These are phyloP conservation scores for Calamus simplicifolius DNA, from an alignment of 176 grass and related monocot species.

Conservation along the genomic window DNA sequence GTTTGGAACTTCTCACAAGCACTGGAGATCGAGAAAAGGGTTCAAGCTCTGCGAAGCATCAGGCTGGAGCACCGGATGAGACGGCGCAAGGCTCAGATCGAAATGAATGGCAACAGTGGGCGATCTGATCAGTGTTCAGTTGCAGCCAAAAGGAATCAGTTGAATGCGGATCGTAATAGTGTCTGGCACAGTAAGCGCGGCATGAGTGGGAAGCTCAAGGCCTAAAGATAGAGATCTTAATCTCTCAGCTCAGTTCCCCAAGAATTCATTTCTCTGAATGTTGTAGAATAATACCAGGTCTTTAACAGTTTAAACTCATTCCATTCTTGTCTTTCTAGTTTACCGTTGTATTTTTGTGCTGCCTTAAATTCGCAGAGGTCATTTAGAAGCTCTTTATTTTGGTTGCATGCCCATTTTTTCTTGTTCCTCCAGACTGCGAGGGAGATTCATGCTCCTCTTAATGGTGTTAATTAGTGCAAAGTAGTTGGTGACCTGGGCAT, in stretches of 20 bases:
- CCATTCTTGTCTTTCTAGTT: slow-evolving; percentile 6
- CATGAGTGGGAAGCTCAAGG: slow-evolving; percentile 53
- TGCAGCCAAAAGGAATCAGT: slow-evolving; percentile 51
- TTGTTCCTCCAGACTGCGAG: no score
- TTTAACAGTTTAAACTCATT: slow-evolving; percentile 2
- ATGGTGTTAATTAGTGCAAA: no score
- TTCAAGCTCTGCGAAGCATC: slow-evolving; percentile 45
- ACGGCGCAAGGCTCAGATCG: slow-evolving; percentile 57
- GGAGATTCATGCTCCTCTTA: no score
- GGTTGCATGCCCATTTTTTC: no score
- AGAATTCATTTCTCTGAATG: neutral
- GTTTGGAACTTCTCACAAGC: slow-evolving; percentile 95
- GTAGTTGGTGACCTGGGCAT: no score
- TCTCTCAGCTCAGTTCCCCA: neutral
- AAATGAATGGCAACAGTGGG: slow-evolving; percentile 62
- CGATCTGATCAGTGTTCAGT: slow-evolving; percentile 49
- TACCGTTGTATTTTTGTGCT: no score
- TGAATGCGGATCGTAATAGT: slow-evolving; percentile 47
- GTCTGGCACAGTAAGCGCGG: slow-evolving; percentile 62
- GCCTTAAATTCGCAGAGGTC: no score
- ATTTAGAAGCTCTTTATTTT: no score
- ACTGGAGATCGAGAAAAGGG: slow-evolving; percentile 73
- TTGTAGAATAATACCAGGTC: slow-evolving; percentile 2
- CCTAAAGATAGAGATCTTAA: slow-evolving; percentile 35
- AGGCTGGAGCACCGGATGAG: slow-evolving; percentile 92